Evolutionary conservation across 306 rosid genomes (phyloP).

Genomic region (Trifolium fragiferum): DNA sequence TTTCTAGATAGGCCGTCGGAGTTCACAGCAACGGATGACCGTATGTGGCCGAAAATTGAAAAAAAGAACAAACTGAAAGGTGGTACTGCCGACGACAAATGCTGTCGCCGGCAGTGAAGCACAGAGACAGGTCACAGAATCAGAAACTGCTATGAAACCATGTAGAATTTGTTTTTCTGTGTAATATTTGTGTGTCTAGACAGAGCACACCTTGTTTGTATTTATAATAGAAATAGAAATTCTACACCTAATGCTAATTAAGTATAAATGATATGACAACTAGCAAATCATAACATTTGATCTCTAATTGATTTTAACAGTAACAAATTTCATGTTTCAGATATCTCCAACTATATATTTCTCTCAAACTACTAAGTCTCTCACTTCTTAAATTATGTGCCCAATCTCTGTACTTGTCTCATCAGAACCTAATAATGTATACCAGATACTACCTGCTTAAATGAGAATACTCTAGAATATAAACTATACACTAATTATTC

Average conservation of each 20-base stretch:
- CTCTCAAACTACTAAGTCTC: background rate
- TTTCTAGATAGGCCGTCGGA: background rate
- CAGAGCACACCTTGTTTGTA: too few species aligned
- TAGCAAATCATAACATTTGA: background rate
- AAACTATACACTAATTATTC: conserved; percentile 20
- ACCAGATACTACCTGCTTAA: background rate
- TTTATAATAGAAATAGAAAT: background rate
- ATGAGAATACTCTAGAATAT: background rate
- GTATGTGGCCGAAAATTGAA: background rate
- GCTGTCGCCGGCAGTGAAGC: background rate
- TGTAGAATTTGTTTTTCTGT: background rate
- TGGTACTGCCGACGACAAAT: background rate
- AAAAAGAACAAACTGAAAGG: background rate
- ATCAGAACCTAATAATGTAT: background rate
- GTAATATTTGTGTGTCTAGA: too few species aligned
- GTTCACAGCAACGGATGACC: background rate
- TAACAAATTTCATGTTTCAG: background rate
- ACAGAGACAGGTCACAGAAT: background rate
- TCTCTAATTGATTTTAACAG: background rate
- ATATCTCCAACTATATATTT: background rate
- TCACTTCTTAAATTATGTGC: background rate
- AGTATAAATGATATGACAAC: too few species aligned
- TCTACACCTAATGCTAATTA: too few species aligned
- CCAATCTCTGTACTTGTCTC: background rate
- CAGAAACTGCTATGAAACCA: conserved; percentile 5